Evolutionary conservation across 2,329 filamentous ascomycete species (phyloP).

Genomic region (Lachnellula subtilissima): DNA sequence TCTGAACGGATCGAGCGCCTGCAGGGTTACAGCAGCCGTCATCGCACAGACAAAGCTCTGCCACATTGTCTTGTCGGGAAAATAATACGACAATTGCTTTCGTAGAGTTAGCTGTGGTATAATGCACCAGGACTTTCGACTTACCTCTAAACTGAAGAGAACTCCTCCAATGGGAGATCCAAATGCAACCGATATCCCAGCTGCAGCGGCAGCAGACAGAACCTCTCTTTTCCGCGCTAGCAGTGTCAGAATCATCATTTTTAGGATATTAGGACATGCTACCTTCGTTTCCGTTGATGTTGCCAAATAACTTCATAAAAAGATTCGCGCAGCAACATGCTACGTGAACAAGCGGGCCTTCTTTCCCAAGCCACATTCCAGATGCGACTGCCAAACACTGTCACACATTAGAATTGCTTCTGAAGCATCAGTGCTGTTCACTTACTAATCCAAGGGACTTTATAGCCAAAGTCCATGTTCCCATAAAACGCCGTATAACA

Average conservation of each 20-base stretch:
- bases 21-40: slow-evolving; percentile 92
- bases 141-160: slow-evolving; percentile 85
- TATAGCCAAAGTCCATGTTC: slow-evolving; percentile 80
- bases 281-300: slow-evolving; percentile 84
- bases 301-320: slow-evolving; percentile 82
- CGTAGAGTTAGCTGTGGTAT: slow-evolving; percentile 7
- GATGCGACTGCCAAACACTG: slow-evolving; percentile 87
- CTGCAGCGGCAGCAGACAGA: slow-evolving; percentile 79
- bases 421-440: slow-evolving; percentile 8
- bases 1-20: slow-evolving; percentile 89
- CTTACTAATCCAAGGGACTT: slow-evolving; percentile 83
- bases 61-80: slow-evolving; percentile 99
- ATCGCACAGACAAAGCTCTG: slow-evolving; percentile 98
- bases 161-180: slow-evolving; percentile 79
- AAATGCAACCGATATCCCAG: slow-evolving; percentile 56
- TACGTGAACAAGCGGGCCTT: slow-evolving; percentile 91
- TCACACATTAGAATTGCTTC: neutral
- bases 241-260: slow-evolving; percentile 23
- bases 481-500: slow-evolving; percentile 82
- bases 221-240: slow-evolving; percentile 87
- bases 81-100: slow-evolving; percentile 93
- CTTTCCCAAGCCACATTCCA: slow-evolving; percentile 94
- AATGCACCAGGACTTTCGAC: slow-evolving; percentile 5
- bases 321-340: slow-evolving; percentile 94
- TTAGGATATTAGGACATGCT: neutral